These are phyloP conservation scores for Collybiopsis confluens DNA, from an alignment of 768 basidiomycete genomes.

Conservation along the genomic window DNA sequence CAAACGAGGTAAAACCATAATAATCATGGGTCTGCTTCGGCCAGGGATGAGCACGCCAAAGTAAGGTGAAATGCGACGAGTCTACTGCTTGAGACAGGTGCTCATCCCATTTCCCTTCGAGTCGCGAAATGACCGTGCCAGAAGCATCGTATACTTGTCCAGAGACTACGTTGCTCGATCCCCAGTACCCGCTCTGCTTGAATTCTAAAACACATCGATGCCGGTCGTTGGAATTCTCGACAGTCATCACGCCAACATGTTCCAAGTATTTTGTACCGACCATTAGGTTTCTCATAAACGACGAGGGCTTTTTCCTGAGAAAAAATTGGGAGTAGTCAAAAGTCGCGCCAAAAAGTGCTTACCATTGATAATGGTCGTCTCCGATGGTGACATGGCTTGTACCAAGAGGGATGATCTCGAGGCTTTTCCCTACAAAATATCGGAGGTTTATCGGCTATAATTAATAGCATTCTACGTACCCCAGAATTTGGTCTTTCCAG, in stretches of 20 bases:
- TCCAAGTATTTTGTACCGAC: slow-evolving; percentile 90
- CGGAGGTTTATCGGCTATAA: slow-evolving; percentile 8
- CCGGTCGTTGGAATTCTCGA: slow-evolving; percentile 56
- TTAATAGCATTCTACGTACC: slow-evolving; percentile 43
- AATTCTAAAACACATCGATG: slow-evolving; percentile 74
- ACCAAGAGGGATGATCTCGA: slow-evolving; percentile 83
- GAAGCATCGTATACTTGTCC: slow-evolving; percentile 53
- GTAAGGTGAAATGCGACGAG: slow-evolving; percentile 61
- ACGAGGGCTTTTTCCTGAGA: slow-evolving; percentile 78
- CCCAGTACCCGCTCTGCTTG: slow-evolving; percentile 84
- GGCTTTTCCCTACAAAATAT: slow-evolving; percentile 64
- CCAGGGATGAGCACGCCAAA: slow-evolving; percentile 77
- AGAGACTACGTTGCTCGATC: slow-evolving; percentile 66
- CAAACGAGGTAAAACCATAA: slow-evolving; percentile 82
- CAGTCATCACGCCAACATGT: slow-evolving; percentile 74
- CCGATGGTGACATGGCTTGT: slow-evolving; percentile 64
- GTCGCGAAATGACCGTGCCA: slow-evolving; percentile 50
- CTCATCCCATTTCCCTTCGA: slow-evolving; percentile 93
- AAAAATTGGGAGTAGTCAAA: not conserved
- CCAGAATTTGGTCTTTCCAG: slow-evolving; percentile 88
- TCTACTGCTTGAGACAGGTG: slow-evolving; percentile 67
- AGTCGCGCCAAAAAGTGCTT: slow-evolving; percentile 12
- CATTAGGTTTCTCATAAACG: slow-evolving; percentile 86
- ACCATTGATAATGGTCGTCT: slow-evolving; percentile 71
- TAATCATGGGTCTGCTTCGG: slow-evolving; percentile 65